phyloP scores from a whole-genome alignment of 345 rosid genomes.

The Hevea brasiliensis region DNA sequence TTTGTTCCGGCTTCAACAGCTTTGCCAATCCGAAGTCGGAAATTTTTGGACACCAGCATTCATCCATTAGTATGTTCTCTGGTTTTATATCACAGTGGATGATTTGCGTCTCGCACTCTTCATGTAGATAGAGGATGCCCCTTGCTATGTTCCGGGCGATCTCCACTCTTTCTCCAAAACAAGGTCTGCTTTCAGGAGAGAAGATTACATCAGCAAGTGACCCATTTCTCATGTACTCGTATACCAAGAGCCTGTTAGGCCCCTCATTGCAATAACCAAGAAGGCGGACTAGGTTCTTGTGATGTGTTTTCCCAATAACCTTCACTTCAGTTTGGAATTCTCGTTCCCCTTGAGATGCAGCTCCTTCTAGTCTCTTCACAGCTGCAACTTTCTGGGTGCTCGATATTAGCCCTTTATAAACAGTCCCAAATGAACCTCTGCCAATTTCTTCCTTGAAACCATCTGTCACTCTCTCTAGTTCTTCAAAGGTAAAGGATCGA shows the following conservation, averaged over 20 bases:
- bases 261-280: constrained; percentile 6
- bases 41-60: constrained; percentile 19
- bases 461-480: not conserved
- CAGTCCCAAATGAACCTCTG: constrained; percentile 33
- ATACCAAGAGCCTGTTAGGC: constrained; percentile 31
- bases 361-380: no score
- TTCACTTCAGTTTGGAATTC: not conserved
- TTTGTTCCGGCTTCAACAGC: constrained; percentile 35
- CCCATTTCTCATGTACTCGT: constrained; percentile 34
- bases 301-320: constrained; percentile 35
- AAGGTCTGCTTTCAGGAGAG: constrained; percentile 9
- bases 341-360: no score
- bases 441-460: constrained; percentile 23
- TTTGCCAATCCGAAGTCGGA: constrained; percentile 36
- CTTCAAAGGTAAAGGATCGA: not conserved
- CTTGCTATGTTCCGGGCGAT: constrained; percentile 31
- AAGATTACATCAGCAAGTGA: constrained; percentile 34
- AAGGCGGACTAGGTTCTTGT: constrained; percentile 29
- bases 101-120: constrained; percentile 37
- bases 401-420: constrained; percentile 13
- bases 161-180: constrained; percentile 23
- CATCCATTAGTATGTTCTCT: constrained; percentile 30
- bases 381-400: no score
- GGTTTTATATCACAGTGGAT: constrained; percentile 39
- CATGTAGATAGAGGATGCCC: constrained; percentile 33